Evolutionary conservation across 1,284 basidiomycete species (phyloP).

Genomic region (Ustilago shanxiensis): DNA sequence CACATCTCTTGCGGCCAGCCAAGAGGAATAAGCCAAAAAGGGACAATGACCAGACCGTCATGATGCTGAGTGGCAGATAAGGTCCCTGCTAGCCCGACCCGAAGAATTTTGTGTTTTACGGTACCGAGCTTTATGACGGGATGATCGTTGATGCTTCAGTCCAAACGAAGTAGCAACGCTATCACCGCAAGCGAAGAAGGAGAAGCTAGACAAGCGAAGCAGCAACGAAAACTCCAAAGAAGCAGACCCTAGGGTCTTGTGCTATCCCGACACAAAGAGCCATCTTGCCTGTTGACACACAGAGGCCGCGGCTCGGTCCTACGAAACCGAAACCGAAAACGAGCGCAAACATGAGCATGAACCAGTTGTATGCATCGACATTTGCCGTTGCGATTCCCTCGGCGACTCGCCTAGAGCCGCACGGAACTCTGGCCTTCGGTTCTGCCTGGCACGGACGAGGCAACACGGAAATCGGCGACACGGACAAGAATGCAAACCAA

Average conservation of each 20-base stretch:
- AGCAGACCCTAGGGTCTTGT: not conserved
- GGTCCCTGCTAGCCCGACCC: not conserved
- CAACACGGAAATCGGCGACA: not conserved
- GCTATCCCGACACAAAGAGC: not conserved
- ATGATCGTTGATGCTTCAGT: not conserved
- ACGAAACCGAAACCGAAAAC: not conserved
- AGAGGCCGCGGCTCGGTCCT: not conserved
- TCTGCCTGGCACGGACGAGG: not conserved
- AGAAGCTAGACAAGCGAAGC: not conserved
- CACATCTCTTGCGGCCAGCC: not conserved
- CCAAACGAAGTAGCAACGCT: not conserved
- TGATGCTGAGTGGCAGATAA: not conserved
- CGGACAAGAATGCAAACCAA: not conserved
- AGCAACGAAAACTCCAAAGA: not conserved
- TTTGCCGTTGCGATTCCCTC: slow-evolving; percentile 1
- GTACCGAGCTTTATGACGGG: not conserved
- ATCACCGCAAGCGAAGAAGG: no score
- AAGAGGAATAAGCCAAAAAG: not conserved
- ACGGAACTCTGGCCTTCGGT: not conserved
- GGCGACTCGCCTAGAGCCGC: slow-evolving; percentile 2
- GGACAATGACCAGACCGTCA: not conserved
- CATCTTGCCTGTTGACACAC: slow-evolving; percentile 1
- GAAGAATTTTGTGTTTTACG: not conserved
- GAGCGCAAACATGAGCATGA: not conserved
- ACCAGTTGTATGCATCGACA: slow-evolving; percentile 1